These are phyloP conservation scores for Trypanosoma rangeli DNA, from an alignment of 208 protist species.

Conservation along the genomic window DNA sequence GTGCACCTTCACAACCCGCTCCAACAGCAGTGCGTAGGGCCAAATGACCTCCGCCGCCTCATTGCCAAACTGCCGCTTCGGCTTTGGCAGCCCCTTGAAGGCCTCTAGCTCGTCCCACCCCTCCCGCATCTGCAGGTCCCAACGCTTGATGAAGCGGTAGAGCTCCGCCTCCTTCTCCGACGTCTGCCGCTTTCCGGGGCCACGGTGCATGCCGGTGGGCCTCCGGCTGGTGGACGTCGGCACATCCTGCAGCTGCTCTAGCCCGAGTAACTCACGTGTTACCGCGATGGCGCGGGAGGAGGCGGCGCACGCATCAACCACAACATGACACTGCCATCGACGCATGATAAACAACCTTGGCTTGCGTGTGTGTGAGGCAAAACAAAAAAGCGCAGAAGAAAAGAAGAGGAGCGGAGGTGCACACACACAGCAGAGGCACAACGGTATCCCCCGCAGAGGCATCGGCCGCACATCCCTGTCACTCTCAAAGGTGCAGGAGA, in stretches of 20 bases:
- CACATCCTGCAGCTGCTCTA: constrained; percentile 88
- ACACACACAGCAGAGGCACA: not conserved
- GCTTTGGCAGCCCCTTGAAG: constrained; percentile 89
- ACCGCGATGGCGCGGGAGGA: constrained; percentile 16
- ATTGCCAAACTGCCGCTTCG: constrained; percentile 87
- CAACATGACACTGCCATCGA: constrained; percentile 17
- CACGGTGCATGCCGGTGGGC: constrained; percentile 77
- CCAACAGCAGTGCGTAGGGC: constrained; percentile 85
- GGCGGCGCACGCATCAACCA: not conserved
- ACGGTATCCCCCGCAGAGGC: not conserved
- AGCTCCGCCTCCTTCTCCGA: constrained; percentile 58
- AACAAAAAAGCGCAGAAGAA: not conserved
- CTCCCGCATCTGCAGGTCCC: constrained; percentile 85
- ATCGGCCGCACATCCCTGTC: not conserved
- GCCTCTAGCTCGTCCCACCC: constrained; percentile 83
- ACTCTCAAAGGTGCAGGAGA: not conserved
- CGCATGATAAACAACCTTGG: constrained; percentile 8
- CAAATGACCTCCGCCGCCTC: constrained; percentile 89
- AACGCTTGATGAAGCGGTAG: constrained; percentile 86
- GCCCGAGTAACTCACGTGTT: constrained; percentile 38
- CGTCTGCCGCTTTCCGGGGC: constrained; percentile 85
- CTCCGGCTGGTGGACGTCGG: constrained; percentile 81
- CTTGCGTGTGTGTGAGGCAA: not conserved
- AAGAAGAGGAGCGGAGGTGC: not conserved
- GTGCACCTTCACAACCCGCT: constrained; percentile 86